Base-by-base conservation (phyloP, 2,329 filamentous ascomycete genomes). In the Akanthomyces dipterigenus region DNA sequence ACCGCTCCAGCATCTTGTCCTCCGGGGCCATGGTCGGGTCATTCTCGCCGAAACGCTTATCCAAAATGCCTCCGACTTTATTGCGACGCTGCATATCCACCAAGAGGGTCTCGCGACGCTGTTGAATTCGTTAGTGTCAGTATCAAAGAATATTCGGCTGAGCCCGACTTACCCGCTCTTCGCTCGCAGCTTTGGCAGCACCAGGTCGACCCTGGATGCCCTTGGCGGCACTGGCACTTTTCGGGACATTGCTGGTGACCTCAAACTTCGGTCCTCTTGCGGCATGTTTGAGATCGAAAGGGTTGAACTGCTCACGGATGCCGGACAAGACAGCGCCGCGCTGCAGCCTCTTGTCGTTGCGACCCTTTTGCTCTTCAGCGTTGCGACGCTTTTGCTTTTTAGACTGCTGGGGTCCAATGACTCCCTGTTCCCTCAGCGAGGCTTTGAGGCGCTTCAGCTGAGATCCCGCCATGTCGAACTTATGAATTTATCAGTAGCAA, bases 291-390 rank as follows among this genome's bases (percentile, higher is more conserved):
- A 96, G 85, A 71, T 99, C 95, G 75, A 99, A 99, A 0, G 95
- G 95, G 73, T 99, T 99, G 83, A 98, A 98, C 67, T 93, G 89
- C 70, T 98, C 93, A 71, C 95, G 89, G 72, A 99, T 97, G 62
- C 85, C 86, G 68, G 90, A 87, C 64, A 99, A 81, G 18, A 92
- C 90, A 61, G 86, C 88, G 70, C 88, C 85, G 70, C 89, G 86
- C 72, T 91, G 86, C 28, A 91, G 82, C 63, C 90, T 87, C 75
- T 91, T 90, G 69, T 93, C 88, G 67, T 77, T 78, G 64, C 83
- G 85, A 64, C 81, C 82, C 61, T 84, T 85, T 56, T 82, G 84
- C 74, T 86, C 86, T 73, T 87, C 86, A 59, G 82, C 85, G 70
- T 84, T 82, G 71, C 89, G 86, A 70, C 90, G 90, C 73, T 90